phyloP scores from a whole-genome alignment of 768 basidiomycete species.

The Rhodotorula paludigena region DNA sequence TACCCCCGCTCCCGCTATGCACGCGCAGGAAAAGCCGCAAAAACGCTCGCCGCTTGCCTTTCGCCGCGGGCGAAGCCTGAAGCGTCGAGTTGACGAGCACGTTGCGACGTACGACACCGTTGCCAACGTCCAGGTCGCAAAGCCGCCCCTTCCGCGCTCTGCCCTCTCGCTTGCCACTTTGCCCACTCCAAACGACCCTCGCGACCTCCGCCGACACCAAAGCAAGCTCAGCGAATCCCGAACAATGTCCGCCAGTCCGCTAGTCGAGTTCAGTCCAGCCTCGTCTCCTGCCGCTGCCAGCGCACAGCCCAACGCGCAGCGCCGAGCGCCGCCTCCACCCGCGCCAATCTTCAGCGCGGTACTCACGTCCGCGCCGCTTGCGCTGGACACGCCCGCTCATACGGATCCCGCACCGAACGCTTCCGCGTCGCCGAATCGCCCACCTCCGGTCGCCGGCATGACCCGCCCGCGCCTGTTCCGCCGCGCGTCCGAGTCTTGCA shows the following conservation, averaged over 20 bases:
- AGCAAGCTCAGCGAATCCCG: constrained; percentile 15
- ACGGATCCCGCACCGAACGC: background rate
- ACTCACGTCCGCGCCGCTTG: background rate
- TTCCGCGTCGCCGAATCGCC: background rate
- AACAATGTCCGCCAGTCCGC: background rate
- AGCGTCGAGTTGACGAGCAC: constrained; percentile 21
- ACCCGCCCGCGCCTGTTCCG: background rate
- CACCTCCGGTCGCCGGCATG: background rate
- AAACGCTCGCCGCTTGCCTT: constrained; percentile 1
- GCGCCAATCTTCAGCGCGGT: background rate
- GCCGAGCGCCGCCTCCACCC: background rate
- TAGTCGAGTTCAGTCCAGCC: too few relatives aligned
- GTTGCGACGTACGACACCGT: constrained; percentile 12
- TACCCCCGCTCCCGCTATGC: background rate
- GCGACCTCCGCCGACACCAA: background rate
- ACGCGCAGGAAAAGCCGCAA: background rate
- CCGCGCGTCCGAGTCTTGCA: too few relatives aligned
- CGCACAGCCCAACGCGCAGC: too few relatives aligned
- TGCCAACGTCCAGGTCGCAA: background rate
- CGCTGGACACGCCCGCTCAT: background rate
- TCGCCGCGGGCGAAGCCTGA: constrained; percentile 6
- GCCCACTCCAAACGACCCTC: background rate
- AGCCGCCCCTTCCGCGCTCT: background rate
- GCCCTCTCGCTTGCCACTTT: background rate
- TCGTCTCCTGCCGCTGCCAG: too few relatives aligned